Base-by-base conservation (phyloP, 2,329 filamentous ascomycete species). In the Drechslera avenae region DNA sequence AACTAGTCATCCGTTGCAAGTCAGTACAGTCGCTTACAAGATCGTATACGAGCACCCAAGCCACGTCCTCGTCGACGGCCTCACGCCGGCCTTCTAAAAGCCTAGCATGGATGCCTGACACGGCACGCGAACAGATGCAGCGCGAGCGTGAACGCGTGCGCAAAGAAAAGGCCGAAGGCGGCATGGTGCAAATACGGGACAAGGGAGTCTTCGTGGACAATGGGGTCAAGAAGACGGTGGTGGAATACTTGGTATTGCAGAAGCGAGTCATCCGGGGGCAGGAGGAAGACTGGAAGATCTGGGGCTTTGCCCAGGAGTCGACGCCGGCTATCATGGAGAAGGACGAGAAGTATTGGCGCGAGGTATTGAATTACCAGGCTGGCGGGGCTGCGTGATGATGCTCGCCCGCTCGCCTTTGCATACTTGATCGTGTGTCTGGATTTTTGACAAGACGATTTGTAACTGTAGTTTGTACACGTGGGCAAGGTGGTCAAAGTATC, bases 161-260 rank as follows among this genome's bases (percentile, higher is more conserved):
- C 2, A 26, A 40, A 14, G 23, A 10, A 26, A 43, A 54, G n/a
- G 37, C 49, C 4, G 46, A 47, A n/a, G 30, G 9, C 9, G 40
- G 33, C 2, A 10, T 5, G 14, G 32, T n/a, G 17, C 44, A 21
- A 3, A 13, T 21, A 16, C 18, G 18, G 18, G 28, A 14, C 4
- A 39, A 41, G 21, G 39, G 18, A 5, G 23, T 8, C 10, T 43
- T 39, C 13, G 5, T 28, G 7, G 46, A 56, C 9, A 58, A 45
- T 5, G 43, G 33, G 1, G 37, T 43, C 31, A 35, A n/a, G 12
- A 54, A 50, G 47, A 59, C 39, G 21, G 78, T 86, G 59, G 69
- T 79, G 1, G 88, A 91, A 76, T 84, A 89, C 63, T 57, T 90
- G 4, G 85, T 88, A 32, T 58, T 90, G 37, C 83, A 84, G 64